Conservation (phyloP, 192 early-diverging fungal species). For the Haplosporangium gracile region DNA sequence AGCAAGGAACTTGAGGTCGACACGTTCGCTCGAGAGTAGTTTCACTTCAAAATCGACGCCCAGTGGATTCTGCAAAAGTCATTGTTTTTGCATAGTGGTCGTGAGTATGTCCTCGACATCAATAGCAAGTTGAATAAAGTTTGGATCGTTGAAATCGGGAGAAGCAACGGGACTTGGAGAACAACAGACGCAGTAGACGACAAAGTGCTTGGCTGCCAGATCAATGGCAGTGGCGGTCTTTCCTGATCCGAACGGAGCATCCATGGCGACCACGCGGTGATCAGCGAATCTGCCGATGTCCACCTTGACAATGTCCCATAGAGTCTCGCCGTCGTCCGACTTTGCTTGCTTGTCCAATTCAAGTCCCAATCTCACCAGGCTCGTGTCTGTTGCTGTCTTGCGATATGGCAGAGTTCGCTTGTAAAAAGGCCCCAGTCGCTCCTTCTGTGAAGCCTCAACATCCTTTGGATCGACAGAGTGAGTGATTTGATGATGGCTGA, state of each 20-base stretch:
- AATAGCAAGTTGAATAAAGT: conserved; percentile 10
- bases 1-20: conserved; percentile 24
- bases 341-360: background rate
- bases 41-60: background rate
- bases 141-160: conserved; percentile 10
- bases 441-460: conserved; percentile 13
- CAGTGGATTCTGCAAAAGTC: no score
- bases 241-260: conserved; percentile 31
- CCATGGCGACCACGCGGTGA: conserved; percentile 29
- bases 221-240: conserved; percentile 32
- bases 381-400: background rate
- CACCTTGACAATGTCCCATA: background rate
- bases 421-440: conserved; percentile 11
- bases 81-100: no score
- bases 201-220: conserved; percentile 45
- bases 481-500: no score
- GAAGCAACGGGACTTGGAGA: background rate
- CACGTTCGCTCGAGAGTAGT: conserved; percentile 5
- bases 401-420: conserved; percentile 22
- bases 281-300: conserved; percentile 6
- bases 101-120: conserved; percentile 17
- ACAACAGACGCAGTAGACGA: conserved; percentile 25
- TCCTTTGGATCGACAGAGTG: background rate
- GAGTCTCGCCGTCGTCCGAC: conserved; percentile 18
- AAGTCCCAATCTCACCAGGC: background rate